Evolutionary conservation across 2,329 filamentous ascomycete genomes (phyloP).

Genomic region (Penicillium digitatum): DNA sequence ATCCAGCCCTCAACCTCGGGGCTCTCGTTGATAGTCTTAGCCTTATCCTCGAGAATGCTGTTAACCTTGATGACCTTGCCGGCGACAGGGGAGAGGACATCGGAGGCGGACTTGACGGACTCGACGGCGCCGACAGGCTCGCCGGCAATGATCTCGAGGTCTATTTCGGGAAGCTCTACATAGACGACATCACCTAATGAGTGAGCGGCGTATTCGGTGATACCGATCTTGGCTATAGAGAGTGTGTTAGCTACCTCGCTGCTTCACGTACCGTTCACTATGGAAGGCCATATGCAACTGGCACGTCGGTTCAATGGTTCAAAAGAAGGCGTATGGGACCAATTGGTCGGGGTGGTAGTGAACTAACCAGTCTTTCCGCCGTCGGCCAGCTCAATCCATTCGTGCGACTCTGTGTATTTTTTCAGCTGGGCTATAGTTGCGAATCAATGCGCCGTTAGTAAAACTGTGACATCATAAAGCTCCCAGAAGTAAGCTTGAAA

Average conservation of each 20-base stretch:
- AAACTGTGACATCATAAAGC: conserved; percentile 10
- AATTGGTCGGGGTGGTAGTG: neutral
- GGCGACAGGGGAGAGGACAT: conserved; percentile 84
- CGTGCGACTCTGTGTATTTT: conserved; percentile 94
- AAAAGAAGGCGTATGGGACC: neutral
- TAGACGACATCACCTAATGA: conserved; percentile 95
- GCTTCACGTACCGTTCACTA: neutral
- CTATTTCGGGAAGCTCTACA: conserved; percentile 80
- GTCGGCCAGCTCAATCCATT: conserved; percentile 88
- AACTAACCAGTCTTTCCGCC: conserved; percentile 69
- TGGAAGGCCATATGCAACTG: neutral
- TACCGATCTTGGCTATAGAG: conserved; percentile 63
- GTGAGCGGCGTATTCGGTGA: conserved; percentile 86
- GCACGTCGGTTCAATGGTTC: neutral
- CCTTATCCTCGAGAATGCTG: conserved; percentile 72
- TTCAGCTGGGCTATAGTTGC: conserved; percentile 50
- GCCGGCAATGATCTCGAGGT: conserved; percentile 65
- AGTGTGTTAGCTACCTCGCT: conserved; percentile 6
- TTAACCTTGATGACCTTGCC: conserved; percentile 77
- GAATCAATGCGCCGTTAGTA: conserved; percentile 24
- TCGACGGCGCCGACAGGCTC: conserved; percentile 92
- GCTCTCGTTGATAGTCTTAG: conserved; percentile 80
- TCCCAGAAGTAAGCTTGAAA: neutral
- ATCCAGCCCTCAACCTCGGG: conserved; percentile 93
- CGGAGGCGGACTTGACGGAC: conserved; percentile 96